These are phyloP conservation scores for Candida smagusa DNA, from an alignment of 1,139 yeast species.

Conservation along the genomic window DNA sequence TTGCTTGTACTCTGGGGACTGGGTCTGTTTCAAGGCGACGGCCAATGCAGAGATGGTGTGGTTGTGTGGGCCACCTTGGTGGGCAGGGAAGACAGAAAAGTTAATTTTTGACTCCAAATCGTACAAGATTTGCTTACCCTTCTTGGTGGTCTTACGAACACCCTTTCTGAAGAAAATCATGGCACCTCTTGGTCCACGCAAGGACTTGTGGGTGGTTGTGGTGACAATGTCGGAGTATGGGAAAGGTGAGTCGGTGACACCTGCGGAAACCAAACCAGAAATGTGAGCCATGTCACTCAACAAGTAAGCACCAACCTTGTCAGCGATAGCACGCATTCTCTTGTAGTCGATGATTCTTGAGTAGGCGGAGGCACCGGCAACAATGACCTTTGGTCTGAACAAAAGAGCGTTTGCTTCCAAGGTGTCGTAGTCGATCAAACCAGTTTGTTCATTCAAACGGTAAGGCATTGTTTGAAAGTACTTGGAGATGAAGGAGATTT, in stretches of 20 bases:
- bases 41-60: conserved; percentile 96
- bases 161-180: conserved; percentile 97
- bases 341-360: conserved; percentile 87
- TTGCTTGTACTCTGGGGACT: conserved; percentile 77
- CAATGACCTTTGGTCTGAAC: conserved; percentile 91
- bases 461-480: conserved; percentile 98
- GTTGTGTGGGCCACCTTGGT: conserved; percentile 99
- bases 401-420: conserved; percentile 78
- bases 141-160: conserved; percentile 76
- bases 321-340: conserved; percentile 86
- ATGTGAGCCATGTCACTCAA: conserved; percentile 96
- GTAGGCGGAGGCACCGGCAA: conserved; percentile 97
- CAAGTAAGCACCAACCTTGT: conserved; percentile 88
- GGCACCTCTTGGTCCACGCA: conserved; percentile 98
- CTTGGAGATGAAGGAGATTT: conserved; percentile 87
- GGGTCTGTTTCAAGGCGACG: conserved; percentile 89
- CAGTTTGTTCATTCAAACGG: conserved; percentile 80
- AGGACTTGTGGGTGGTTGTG: conserved; percentile 94
- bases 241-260: conserved; percentile 89
- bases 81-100: conserved; percentile 97
- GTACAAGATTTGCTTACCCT: conserved; percentile 82
- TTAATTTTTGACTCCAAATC: conserved; percentile 88
- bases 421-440: conserved; percentile 86
- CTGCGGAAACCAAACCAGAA: conserved; percentile 91
- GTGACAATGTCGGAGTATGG: conserved; percentile 94